Percentiles rank a stretch among this genome's conserved stretches.
These are phyloP conservation scores for Plenodomus lindquistii DNA, from an alignment of 2,329 filamentous ascomycete species.

Conservation along the genomic window DNA sequence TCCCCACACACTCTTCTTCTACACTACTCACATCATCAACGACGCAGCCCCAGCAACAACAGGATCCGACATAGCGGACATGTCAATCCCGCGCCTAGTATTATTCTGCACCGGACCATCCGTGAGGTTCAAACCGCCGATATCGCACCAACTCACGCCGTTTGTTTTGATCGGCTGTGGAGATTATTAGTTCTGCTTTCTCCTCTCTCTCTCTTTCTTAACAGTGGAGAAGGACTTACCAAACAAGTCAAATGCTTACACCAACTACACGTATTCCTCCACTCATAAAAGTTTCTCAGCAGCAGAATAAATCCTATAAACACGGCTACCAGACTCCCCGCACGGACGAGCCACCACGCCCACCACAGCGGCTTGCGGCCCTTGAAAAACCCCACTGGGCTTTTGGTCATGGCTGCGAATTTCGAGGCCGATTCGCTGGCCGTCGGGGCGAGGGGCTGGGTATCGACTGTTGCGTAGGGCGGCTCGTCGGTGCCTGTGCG, in stretches of 20 bases:
- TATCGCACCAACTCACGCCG: constrained; percentile 43
- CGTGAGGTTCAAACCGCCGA: constrained; percentile 31
- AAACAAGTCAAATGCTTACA: constrained; percentile 95
- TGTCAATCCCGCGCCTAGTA: constrained; percentile 4
- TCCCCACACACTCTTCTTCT: neutral
- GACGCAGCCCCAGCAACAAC: constrained; percentile 5
- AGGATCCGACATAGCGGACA: constrained; percentile 1
- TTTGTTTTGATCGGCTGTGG: constrained; percentile 29
- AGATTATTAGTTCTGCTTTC: no score
- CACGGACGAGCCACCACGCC: constrained; percentile 92
- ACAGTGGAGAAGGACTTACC: constrained; percentile 60
- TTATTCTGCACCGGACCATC: constrained; percentile 8
- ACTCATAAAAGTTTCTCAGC: constrained; percentile 87
- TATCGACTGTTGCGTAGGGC: constrained; percentile 69
- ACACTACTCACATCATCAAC: constrained; percentile 3
- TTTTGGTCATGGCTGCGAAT: constrained; percentile 51
- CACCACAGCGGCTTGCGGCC: constrained; percentile 93
- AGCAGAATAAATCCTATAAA: constrained; percentile 85
- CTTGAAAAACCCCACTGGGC: constrained; percentile 77
- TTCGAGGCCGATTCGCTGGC: constrained; percentile 15
- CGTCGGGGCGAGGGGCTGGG: constrained; percentile 20
- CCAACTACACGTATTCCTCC: constrained; percentile 78
- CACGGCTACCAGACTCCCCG: constrained; percentile 75
- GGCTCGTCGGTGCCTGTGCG: constrained; percentile 71
- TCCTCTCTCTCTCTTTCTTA: no score